These are phyloP conservation scores for Pythium apleroticum DNA, from an alignment of 352 stramenopile genomes.

Conservation along the genomic window DNA sequence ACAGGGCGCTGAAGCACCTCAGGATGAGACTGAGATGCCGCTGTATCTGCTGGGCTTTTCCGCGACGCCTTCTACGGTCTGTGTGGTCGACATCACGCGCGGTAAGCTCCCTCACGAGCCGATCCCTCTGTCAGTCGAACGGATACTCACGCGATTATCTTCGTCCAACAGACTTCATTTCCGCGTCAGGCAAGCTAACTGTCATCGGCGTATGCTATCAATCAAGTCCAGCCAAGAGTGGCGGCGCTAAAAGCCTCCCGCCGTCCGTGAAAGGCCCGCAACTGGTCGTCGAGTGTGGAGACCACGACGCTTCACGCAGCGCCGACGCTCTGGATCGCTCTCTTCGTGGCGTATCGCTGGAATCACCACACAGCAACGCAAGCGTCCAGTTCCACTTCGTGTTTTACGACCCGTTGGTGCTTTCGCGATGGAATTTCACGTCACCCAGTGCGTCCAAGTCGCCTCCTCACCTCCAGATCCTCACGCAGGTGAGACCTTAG, in stretches of 20 bases:
- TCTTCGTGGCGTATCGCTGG: background rate
- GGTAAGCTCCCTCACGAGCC: conserved; percentile 2
- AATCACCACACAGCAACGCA: background rate
- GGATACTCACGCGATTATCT: background rate
- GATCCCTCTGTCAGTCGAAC: background rate
- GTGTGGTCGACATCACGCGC: conserved; percentile 15
- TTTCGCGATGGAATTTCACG: background rate
- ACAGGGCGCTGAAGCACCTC: background rate
- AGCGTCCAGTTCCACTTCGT: background rate
- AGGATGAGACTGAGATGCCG: background rate
- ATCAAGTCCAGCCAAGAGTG: background rate
- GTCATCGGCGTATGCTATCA: background rate
- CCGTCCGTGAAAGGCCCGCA: background rate
- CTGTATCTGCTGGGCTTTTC: conserved; percentile 12
- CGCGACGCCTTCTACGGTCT: background rate
- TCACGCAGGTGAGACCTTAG: background rate
- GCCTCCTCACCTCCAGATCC: background rate
- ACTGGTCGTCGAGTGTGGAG: background rate
- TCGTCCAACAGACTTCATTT: background rate
- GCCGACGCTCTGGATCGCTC: background rate
- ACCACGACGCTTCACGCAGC: background rate
- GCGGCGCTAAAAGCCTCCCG: no score
- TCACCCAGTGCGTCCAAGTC: no score
- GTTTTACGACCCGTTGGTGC: background rate
- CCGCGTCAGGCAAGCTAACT: background rate